phyloP scores from a whole-genome alignment of 2,329 filamentous ascomycete genomes.

The Ophiostoma novo-ulmi region DNA sequence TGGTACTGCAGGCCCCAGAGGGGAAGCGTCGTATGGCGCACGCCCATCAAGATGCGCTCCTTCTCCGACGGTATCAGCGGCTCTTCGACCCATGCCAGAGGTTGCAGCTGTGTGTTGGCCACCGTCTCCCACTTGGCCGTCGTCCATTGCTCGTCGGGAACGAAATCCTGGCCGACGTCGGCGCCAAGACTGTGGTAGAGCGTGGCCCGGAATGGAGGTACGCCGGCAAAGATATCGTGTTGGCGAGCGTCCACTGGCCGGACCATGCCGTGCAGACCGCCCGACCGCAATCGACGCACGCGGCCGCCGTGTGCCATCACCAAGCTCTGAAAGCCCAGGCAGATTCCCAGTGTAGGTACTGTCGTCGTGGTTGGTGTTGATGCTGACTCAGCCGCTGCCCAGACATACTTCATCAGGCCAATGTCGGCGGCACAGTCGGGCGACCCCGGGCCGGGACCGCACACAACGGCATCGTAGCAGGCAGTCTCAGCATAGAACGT shows the following conservation, averaged over 20 bases:
- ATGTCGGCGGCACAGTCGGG: constrained; percentile 69
- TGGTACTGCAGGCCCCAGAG: constrained; percentile 90
- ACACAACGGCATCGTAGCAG: constrained; percentile 76
- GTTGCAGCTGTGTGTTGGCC: constrained; percentile 40
- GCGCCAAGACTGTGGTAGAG: constrained; percentile 67
- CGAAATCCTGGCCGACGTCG: constrained; percentile 47
- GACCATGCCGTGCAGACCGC: constrained; percentile 79
- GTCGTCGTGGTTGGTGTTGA: too few species aligned
- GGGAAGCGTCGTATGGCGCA: constrained; percentile 61
- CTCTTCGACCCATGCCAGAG: constrained; percentile 60
- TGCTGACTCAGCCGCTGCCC: constrained; percentile 43
- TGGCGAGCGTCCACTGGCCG: constrained; percentile 37
- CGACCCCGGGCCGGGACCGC: constrained; percentile 84
- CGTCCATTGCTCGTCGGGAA: constrained; percentile 37
- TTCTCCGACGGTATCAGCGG: constrained; percentile 31
- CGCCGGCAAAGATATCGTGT: constrained; percentile 59
- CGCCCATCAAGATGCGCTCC: constrained; percentile 68
- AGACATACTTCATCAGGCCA: constrained; percentile 73
- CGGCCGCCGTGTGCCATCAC: constrained; percentile 57
- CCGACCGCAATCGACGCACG: constrained; percentile 57
- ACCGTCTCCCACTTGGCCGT: constrained; percentile 38
- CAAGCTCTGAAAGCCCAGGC: constrained; percentile 82
- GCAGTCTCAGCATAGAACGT: constrained; percentile 48
- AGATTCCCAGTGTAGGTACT: constrained; percentile 75
- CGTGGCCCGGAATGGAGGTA: constrained; percentile 60